These are phyloP conservation scores for Aspergillus viridinutans DNA, from an alignment of 2,329 filamentous ascomycete species.

Conservation along the genomic window DNA sequence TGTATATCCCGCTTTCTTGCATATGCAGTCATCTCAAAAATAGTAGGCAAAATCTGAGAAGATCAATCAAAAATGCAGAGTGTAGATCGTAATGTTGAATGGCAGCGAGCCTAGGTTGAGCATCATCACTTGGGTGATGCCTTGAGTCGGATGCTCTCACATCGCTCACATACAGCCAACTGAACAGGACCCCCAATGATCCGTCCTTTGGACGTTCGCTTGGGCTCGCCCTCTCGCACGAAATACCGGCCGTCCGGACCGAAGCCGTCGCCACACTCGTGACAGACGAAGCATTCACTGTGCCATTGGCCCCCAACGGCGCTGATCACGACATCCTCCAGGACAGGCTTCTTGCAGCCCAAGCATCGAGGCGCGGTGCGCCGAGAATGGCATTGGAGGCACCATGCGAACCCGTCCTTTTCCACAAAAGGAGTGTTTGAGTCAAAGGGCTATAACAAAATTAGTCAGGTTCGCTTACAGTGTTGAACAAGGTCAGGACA, in stretches of 20 bases:
- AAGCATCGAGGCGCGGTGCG: constrained; percentile 85
- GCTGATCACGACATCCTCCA: constrained; percentile 84
- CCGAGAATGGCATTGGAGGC: constrained; percentile 85
- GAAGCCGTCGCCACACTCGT: constrained; percentile 59
- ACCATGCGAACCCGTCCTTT: constrained; percentile 98
- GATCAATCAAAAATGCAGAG: neutral
- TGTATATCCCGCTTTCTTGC: neutral
- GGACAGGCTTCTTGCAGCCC: constrained; percentile 77
- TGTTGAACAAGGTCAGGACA: constrained; percentile 10
- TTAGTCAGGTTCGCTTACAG: constrained; percentile 9
- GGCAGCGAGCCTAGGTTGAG: constrained; percentile 12
- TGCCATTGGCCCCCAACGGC: constrained; percentile 94
- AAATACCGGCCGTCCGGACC: constrained; percentile 60
- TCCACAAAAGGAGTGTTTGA: constrained; percentile 78
- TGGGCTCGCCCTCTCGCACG: constrained; percentile 51
- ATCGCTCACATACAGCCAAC: constrained; percentile 58
- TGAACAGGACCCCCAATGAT: constrained; percentile 48
- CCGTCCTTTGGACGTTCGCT: constrained; percentile 42
- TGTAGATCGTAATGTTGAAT: neutral
- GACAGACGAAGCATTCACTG: constrained; percentile 81
- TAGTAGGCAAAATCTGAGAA: neutral
- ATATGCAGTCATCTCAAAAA: neutral
- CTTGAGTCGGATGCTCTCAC: constrained; percentile 60
- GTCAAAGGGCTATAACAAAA: constrained; percentile 50
- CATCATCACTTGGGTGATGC: constrained; percentile 36